A percentile compares a stretch with the other conserved stretches of the same genome.
Conservation (phyloP, 2,329 filamentous ascomycete genomes). For the Sclerotinia sclerotiorum region DNA sequence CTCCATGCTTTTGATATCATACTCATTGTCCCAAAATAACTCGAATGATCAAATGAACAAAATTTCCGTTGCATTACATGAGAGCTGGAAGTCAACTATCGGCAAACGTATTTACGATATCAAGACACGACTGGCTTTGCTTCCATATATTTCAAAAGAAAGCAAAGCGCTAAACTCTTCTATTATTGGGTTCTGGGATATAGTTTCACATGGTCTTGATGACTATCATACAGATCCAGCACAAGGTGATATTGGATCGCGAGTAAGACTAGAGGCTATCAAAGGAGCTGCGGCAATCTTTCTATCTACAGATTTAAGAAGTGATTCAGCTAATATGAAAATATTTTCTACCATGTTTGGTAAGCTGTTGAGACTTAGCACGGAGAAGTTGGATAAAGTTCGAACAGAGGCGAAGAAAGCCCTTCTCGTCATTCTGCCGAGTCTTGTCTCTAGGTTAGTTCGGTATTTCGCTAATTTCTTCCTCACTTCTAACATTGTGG, state of each 20-base stretch:
- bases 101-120: conserved; percentile 46
- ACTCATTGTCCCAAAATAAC: conserved; percentile 11
- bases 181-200: conserved; percentile 25
- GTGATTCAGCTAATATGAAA: conserved; percentile 19
- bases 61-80: conserved; percentile 47
- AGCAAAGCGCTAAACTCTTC: conserved; percentile 43
- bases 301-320: conserved; percentile 19
- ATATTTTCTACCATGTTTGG: conserved; percentile 26
- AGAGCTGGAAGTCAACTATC: conserved; percentile 48
- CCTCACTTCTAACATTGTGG: not conserved
- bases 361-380: conserved; percentile 63
- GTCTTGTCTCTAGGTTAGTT: conserved; percentile 28
- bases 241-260: conserved; percentile 84
- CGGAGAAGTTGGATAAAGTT: conserved; percentile 89
- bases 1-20: conserved; percentile 46
- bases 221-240: conserved; percentile 87
- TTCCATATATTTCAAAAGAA: conserved; percentile 51
- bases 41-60: conserved; percentile 22
- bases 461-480: rapidly evolving
- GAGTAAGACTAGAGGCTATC: conserved; percentile 78
- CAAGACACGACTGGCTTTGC: conserved; percentile 55
- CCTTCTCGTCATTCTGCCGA: conserved; percentile 43
- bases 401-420: conserved; percentile 64
- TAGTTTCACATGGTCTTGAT: conserved; percentile 62
- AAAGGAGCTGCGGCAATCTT: conserved; percentile 59